Evolutionary conservation across 352 stramenopile species (phyloP), one percentile per base, ranked within the genome.

Genomic region (Achlya hypogyna): DNA sequence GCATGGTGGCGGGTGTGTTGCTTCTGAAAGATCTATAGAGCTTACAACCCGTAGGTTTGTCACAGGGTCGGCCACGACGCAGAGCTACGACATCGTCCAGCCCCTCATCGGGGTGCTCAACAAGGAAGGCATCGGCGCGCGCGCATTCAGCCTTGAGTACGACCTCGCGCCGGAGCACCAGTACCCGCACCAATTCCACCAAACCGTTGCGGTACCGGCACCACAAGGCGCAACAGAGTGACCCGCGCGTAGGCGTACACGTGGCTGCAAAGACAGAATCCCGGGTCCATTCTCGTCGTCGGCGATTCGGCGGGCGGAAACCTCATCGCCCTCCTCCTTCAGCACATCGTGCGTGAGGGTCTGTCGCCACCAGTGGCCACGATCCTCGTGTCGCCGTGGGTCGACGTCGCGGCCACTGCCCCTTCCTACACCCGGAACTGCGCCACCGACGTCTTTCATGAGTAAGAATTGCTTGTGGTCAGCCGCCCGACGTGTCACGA

Each of bases 61-160:
- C 12, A 35, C 10, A 5, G 60, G 60, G 18, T 54, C 60, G 8
- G 38, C 60, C 22, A 47, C 49, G 34, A 34, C 20, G 34, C 49
- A 38, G 32, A 51, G 27, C 29, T 40, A 16, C 12, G 42, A 34
- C 6, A 14, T 58, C 10, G 25, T 67, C 51, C 32, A 58, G 23
- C 60, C 60, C 5, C 32, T 67, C 8, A 12, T 59, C 14, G 5
- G 12, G 12, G 8, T 23, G 1, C 51, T 67, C 9, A 4, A 34
- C 8, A 8, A 12, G 8, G 20, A 18, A 9, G 14, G 10, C 16
- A 18, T 22, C 20, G 18, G n/a, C 3, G 51, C 51, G 2, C 60
- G 60, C 12, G 23, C 58, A 9, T 67, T 67, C 32, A 67, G 60
- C 25, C 34, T 67, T 22, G 38, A 58, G 29, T 67, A 67, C 32